Conservation (phyloP, 164 flowering plant genomes). For the Macadamia tetraphylla region DNA sequence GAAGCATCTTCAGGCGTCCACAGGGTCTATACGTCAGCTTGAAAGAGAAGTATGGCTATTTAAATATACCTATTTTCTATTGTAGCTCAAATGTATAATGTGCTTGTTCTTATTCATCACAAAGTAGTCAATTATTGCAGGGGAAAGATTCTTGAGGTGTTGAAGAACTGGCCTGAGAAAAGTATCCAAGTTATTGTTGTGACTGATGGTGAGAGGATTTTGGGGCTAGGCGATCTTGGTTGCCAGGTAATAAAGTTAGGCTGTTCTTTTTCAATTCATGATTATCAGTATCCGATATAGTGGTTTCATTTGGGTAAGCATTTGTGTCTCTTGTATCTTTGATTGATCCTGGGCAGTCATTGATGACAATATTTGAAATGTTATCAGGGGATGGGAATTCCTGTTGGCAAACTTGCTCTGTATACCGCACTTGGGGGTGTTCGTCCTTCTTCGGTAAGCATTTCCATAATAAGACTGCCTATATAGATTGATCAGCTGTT, state of each 20-base stretch:
- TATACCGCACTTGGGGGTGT: conserved; percentile 91
- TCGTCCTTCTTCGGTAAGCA: conserved; percentile 87
- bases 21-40: conserved; percentile 85
- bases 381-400: conserved; percentile 92
- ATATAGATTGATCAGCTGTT: neutral
- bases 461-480: neutral
- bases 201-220: conserved; percentile 81
- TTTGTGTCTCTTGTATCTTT: neutral
- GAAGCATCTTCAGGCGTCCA: conserved; percentile 72
- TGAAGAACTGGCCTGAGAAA: conserved; percentile 74
- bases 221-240: conserved; percentile 87
- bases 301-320: neutral
- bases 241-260: conserved; percentile 49
- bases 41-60: conserved; percentile 59
- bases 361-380: conserved; percentile 9
- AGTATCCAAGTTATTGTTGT: conserved; percentile 69
- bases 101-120: neutral
- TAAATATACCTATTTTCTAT: neutral
- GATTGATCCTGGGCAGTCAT: neutral
- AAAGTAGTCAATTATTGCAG: conserved; percentile 23
- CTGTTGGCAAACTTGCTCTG: conserved; percentile 79
- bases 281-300: neutral
- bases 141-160: conserved; percentile 69
- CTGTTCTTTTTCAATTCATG: neutral
- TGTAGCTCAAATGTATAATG: neutral